A percentile compares a stretch with the other conserved stretches of the same genome.
Evolutionary conservation across 371 early-diverging fungal genomes (phyloP).

Genomic region (Mortierella polycephala): DNA sequence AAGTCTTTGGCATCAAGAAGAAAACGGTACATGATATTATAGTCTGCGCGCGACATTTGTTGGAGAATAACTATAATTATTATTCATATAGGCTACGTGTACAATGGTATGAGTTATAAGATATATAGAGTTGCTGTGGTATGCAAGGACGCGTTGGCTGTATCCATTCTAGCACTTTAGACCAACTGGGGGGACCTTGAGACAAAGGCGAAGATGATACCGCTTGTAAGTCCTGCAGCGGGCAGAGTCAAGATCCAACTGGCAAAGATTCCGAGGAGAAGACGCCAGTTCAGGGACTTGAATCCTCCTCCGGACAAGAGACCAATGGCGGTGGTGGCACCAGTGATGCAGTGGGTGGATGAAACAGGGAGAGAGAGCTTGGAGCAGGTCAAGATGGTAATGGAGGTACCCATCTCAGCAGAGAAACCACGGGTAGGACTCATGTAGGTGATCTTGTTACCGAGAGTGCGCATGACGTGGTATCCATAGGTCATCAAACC

Average conservation of each 20-base stretch:
- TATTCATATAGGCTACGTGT: neutral
- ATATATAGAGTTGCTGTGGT: neutral
- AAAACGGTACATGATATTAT: too few relatives aligned
- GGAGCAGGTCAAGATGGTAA: constrained; percentile 88
- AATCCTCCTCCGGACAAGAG: constrained; percentile 79
- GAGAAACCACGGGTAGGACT: constrained; percentile 89
- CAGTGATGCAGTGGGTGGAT: constrained; percentile 90
- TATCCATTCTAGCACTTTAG: neutral
- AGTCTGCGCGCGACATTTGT: too few relatives aligned
- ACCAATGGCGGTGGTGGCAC: constrained; percentile 86
- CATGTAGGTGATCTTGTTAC: constrained; percentile 89
- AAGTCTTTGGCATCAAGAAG: too few relatives aligned
- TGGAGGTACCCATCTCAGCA: constrained; percentile 84
- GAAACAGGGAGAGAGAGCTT: constrained; percentile 85
- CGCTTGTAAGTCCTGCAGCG: constrained; percentile 76
- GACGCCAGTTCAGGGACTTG: constrained; percentile 85
- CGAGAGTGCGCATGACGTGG: constrained; percentile 79
- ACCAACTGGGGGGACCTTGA: constrained; percentile 61
- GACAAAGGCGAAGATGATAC: constrained; percentile 76
- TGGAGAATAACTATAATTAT: too few relatives aligned
- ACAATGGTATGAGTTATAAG: neutral
- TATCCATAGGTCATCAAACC: constrained; percentile 81
- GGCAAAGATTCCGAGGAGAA: constrained; percentile 74
- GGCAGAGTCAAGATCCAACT: constrained; percentile 90
- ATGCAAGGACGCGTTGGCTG: too few relatives aligned